Conservation (phyloP, 495 filamentous ascomycete genomes). For the Annulohypoxylon moriforme region DNA sequence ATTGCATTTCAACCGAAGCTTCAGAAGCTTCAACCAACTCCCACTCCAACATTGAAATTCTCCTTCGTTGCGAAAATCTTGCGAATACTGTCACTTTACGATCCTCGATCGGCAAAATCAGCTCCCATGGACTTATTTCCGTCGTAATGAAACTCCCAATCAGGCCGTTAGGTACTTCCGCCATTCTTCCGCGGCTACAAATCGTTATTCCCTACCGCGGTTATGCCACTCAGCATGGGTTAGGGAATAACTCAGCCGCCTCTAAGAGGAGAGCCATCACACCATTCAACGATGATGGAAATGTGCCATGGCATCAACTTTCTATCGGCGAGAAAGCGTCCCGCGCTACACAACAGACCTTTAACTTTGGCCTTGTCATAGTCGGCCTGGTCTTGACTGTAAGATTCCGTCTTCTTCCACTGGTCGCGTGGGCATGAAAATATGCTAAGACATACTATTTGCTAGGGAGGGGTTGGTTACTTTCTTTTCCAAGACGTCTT, state of each 20-base stretch:
- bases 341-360: slow-evolving; percentile 87
- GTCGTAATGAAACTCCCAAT: slow-evolving; percentile 49
- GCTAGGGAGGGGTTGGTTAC: slow-evolving; percentile 77
- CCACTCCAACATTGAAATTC: background rate
- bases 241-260: slow-evolving; percentile 20
- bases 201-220: slow-evolving; percentile 34
- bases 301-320: slow-evolving; percentile 82
- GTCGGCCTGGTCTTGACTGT: slow-evolving; percentile 82
- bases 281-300: slow-evolving; percentile 82
- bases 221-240: slow-evolving; percentile 51
- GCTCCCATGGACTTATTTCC: slow-evolving; percentile 37
- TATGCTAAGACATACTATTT: slow-evolving; percentile 26
- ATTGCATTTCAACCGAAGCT: slow-evolving; percentile 9
- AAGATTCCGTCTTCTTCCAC: slow-evolving; percentile 30
- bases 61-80: background rate
- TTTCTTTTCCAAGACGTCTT: slow-evolving; percentile 89
- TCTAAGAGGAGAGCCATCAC: slow-evolving; percentile 73
- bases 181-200: slow-evolving; percentile 36
- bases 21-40: slow-evolving; percentile 34
- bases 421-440: background rate
- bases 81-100: background rate
- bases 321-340: slow-evolving; percentile 80
- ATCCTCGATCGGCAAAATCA: background rate
- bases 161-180: slow-evolving; percentile 33
- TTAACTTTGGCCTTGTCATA: slow-evolving; percentile 84